These are phyloP conservation scores for Exidia glandulosa DNA, from an alignment of 768 basidiomycete genomes.

Conservation along the genomic window DNA sequence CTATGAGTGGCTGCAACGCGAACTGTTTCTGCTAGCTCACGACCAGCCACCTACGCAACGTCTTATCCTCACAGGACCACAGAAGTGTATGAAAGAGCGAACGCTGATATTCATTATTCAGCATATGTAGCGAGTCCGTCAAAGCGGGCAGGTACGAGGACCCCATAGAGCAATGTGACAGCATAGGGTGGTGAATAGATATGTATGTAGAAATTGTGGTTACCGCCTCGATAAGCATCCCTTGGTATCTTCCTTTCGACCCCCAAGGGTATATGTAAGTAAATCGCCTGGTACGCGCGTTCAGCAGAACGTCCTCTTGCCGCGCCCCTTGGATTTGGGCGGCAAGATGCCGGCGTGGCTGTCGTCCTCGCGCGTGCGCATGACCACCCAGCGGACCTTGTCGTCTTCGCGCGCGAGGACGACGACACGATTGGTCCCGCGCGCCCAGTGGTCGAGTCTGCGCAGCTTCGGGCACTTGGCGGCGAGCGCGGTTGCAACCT, in stretches of 20 bases:
- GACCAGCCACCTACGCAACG: too few species aligned
- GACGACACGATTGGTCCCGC: slow-evolving; percentile 38
- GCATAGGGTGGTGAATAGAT: not conserved
- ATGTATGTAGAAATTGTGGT: not conserved
- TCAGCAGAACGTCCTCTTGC: not conserved
- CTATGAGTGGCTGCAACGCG: too few species aligned
- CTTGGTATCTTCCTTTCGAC: not conserved
- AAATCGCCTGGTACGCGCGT: not conserved
- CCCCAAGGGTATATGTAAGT: not conserved
- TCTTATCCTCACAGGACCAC: too few species aligned
- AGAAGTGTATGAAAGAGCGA: not conserved
- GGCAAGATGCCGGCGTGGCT: not conserved
- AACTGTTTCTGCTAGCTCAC: too few species aligned
- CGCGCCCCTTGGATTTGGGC: not conserved
- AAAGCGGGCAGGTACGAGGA: not conserved
- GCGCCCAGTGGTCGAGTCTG: slow-evolving; percentile 59
- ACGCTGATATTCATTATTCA: not conserved
- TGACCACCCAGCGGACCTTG: slow-evolving; percentile 43
- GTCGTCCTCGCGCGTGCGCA: slow-evolving; percentile 16
- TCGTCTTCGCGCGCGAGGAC: slow-evolving; percentile 37
- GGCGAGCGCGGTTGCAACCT: slow-evolving; percentile 46
- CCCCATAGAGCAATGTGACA: not conserved
- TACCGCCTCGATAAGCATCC: not conserved
- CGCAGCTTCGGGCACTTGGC: slow-evolving; percentile 54
- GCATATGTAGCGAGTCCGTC: not conserved